These are phyloP conservation scores for Neopestalotiopsis sp. DNA, from an alignment of 2,329 filamentous ascomycete species.

Conservation along the genomic window DNA sequence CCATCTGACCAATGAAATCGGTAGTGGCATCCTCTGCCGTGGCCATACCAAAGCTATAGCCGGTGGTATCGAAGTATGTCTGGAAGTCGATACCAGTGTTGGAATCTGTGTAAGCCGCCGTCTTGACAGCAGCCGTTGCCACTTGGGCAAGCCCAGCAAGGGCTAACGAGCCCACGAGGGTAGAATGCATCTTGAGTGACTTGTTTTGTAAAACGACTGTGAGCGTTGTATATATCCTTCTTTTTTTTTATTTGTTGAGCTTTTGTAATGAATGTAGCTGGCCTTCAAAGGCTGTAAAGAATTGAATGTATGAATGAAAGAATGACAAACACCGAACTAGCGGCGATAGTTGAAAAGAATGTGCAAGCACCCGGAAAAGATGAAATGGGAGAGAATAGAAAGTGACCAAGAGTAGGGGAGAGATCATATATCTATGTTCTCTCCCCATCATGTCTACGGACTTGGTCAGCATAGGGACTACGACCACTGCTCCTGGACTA, in stretches of 20 bases:
- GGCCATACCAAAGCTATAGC: conserved; percentile 15
- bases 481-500: neutral
- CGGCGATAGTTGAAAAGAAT: conserved; percentile 15
- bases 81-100: conserved; percentile 16
- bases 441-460: neutral
- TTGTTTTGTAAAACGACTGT: neutral
- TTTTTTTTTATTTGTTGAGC: neutral
- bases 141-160: conserved; percentile 7
- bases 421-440: neutral
- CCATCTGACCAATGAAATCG: conserved; percentile 12
- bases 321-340: conserved; percentile 15
- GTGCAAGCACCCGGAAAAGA: neutral
- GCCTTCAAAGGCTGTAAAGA: conserved; percentile 9
- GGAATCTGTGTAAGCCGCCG: conserved; percentile 15
- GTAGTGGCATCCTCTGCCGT: neutral
- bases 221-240: neutral
- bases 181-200: neutral
- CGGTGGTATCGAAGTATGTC: neutral
- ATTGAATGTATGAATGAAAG: conserved; percentile 10
- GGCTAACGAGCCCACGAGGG: conserved; percentile 8
- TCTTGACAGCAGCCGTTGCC: neutral
- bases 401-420: neutral
- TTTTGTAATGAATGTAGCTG: conserved; percentile 2
- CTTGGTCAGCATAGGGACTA: neutral
- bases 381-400: neutral